Conservation (phyloP, 306 rosid genomes). For the Acmispon strigosus region DNA sequence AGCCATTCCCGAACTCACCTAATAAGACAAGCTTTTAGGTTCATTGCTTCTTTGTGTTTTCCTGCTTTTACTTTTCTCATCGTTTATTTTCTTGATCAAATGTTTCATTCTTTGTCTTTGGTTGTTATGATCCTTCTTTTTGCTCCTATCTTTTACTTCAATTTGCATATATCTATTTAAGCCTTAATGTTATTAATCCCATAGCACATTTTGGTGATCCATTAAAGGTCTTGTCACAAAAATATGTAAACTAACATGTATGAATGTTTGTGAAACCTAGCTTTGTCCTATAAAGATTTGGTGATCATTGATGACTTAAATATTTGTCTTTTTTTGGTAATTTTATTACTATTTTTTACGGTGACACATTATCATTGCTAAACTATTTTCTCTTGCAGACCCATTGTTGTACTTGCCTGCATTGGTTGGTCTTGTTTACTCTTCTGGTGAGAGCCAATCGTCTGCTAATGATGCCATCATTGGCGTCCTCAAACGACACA, state of each 20-base stretch:
- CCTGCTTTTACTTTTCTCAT: neutral
- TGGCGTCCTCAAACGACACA: constrained; percentile 61
- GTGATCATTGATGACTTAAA: neutral
- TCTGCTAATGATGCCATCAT: constrained; percentile 51
- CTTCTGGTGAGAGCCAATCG: constrained; percentile 48
- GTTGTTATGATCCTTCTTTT: neutral
- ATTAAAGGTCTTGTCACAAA: neutral
- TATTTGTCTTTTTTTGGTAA: neutral
- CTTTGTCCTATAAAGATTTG: neutral
- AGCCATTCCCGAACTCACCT: neutral
- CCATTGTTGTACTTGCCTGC: constrained; percentile 64
- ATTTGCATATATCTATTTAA: neutral
- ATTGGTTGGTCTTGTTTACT: constrained; percentile 54
- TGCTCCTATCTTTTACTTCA: neutral
- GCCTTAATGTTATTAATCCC: neutral
- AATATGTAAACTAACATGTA: neutral
- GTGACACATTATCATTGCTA: constrained; percentile 10
- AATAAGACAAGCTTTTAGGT: neutral
- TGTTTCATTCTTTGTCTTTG: neutral
- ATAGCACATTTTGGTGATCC: neutral
- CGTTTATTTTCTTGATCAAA: neutral
- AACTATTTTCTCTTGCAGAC: constrained; percentile 51
- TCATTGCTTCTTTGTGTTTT: constrained; percentile 3
- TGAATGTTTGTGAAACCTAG: neutral
- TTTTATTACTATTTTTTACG: neutral